phyloP scores from a whole-genome alignment of 1,139 yeast genomes.

The Magnusiomyces suaveolens region DNA sequence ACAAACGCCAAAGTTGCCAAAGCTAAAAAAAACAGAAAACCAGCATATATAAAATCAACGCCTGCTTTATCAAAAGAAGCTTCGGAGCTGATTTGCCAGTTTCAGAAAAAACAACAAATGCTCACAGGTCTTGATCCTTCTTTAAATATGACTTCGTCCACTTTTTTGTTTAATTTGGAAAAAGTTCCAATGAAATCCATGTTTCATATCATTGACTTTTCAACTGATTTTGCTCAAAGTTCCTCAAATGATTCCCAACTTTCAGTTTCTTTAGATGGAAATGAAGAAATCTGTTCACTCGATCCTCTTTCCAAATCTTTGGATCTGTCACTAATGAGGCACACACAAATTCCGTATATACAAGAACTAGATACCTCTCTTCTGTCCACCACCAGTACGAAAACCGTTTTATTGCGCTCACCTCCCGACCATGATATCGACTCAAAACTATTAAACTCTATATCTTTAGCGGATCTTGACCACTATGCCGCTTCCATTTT shows the following conservation, averaged over 20 bases:
- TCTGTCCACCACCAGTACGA: background rate
- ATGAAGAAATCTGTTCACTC: too few species aligned
- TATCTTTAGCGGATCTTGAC: background rate
- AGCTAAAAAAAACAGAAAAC: background rate
- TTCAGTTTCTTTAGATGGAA: too few species aligned
- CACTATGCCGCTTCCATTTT: background rate
- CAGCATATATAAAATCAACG: background rate
- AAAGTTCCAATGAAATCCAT: background rate
- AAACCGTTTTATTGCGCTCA: background rate
- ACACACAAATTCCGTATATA: background rate
- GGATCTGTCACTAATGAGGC: too few species aligned
- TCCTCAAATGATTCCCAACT: background rate
- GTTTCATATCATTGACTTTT: background rate
- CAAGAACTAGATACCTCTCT: background rate
- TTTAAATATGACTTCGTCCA: background rate
- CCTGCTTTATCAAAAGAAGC: conserved; percentile 1
- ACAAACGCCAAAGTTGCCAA: background rate
- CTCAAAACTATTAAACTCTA: background rate
- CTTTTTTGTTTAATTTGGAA: background rate
- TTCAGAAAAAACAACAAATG: conserved; percentile 1
- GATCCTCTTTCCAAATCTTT: too few species aligned
- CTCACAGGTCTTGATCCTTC: background rate
- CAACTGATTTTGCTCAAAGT: background rate
- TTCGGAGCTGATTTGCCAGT: background rate
- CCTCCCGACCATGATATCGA: background rate